phyloP scores from a whole-genome alignment of 805 yeast genomes.

The Wickerhamomyces bovis region DNA sequence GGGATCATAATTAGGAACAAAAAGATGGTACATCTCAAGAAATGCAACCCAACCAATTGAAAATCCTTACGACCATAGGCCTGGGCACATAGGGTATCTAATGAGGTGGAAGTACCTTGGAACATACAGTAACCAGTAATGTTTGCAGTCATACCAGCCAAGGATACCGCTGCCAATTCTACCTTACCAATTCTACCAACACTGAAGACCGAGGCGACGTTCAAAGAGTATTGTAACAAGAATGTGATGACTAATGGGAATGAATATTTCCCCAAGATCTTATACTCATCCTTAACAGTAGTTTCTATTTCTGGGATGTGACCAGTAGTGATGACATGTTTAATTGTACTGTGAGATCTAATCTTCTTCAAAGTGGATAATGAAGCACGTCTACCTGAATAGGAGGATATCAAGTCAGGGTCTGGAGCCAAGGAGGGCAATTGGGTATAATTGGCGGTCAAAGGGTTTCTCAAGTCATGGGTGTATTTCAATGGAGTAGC shows the following conservation, averaged over 20 bases:
- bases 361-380: conserved; percentile 22
- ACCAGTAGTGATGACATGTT: conserved; percentile 21
- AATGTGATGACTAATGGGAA: conserved; percentile 64
- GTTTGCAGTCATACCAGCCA: conserved; percentile 74
- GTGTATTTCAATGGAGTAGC: conserved; percentile 16
- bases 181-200: conserved; percentile 69
- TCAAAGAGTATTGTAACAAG: conserved; percentile 62
- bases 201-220: conserved; percentile 71
- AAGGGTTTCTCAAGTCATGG: conserved; percentile 17
- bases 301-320: conserved; percentile 20
- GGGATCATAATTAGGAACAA: conserved; percentile 50
- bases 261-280: conserved; percentile 38
- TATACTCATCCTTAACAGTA: conserved; percentile 35
- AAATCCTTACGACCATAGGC: conserved; percentile 66
- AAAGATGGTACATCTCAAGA: conserved; percentile 60
- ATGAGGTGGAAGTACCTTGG: conserved; percentile 73
- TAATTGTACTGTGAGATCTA: conserved; percentile 21
- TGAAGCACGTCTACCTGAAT: conserved; percentile 15
- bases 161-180: conserved; percentile 69
- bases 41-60: conserved; percentile 60
- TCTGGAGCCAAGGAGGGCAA: conserved; percentile 1
- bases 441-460: conserved; percentile 2
- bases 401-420: conserved; percentile 16
- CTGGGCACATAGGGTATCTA: conserved; percentile 75
- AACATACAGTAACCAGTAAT: conserved; percentile 70